Conservation (phyloP, 2,329 filamentous ascomycete species). For the Aspergillus sp. region DNA sequence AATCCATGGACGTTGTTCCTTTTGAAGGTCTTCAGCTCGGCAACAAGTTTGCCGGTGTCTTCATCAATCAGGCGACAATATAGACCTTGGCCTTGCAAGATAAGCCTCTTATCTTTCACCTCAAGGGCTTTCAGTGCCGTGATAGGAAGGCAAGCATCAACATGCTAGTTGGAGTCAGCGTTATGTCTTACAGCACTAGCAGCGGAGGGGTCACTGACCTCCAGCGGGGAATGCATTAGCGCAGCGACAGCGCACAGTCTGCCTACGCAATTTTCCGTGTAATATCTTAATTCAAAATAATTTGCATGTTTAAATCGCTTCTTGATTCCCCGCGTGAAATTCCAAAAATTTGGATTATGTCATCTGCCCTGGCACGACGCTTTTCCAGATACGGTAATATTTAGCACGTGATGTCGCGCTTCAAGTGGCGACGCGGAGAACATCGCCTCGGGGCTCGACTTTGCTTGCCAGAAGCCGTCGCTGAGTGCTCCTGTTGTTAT, state of each 20-base stretch:
- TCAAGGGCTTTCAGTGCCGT: constrained; percentile 32
- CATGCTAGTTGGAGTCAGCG: constrained; percentile 28
- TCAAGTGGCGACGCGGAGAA: constrained; percentile 8
- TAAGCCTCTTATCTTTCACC: constrained; percentile 18
- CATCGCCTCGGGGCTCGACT: background rate
- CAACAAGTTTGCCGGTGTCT: constrained; percentile 20
- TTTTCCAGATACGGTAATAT: constrained; percentile 14
- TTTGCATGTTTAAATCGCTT: background rate
- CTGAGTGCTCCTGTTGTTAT: background rate
- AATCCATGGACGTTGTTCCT: constrained; percentile 36
- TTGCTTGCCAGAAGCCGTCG: background rate
- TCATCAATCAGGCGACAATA: constrained; percentile 29
- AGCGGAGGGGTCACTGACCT: constrained; percentile 20
- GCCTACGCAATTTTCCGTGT: constrained; percentile 4
- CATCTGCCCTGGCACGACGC: constrained; percentile 6
- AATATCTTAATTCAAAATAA: constrained; percentile 4
- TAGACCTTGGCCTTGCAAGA: constrained; percentile 36
- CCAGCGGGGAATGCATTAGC: constrained; percentile 23
- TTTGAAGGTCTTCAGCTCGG: constrained; percentile 27
- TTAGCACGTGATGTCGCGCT: constrained; percentile 13
- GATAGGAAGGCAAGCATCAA: constrained; percentile 39
- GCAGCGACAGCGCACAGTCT: constrained; percentile 9
- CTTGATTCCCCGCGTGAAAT: constrained; percentile 10
- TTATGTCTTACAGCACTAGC: background rate
- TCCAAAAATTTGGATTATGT: constrained; percentile 17